phyloP scores from a whole-genome alignment of 2,329 filamentous ascomycete species.

The Stemphylium beticola region DNA sequence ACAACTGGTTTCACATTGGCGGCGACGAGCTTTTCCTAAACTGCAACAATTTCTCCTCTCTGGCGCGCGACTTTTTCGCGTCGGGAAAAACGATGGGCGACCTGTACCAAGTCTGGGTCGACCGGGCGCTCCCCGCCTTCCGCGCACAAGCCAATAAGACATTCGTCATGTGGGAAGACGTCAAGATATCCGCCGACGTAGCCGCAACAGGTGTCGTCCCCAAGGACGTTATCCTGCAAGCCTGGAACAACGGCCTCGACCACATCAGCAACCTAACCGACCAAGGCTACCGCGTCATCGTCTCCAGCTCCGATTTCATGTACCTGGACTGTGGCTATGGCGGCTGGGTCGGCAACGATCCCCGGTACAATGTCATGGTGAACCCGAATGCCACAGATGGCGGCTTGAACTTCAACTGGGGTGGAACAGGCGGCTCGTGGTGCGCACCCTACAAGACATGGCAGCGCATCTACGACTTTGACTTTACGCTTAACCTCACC shows the following conservation, averaged over 20 bases:
- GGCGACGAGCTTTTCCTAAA: constrained; percentile 62
- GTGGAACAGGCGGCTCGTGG: constrained; percentile 62
- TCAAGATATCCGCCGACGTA: constrained; percentile 51
- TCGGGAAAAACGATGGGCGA: constrained; percentile 59
- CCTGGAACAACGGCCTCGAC: constrained; percentile 60
- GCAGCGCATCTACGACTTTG: constrained; percentile 66
- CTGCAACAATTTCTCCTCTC: constrained; percentile 64
- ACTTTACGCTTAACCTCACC: constrained; percentile 60
- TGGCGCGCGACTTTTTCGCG: constrained; percentile 58
- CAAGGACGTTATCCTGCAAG: constrained; percentile 60
- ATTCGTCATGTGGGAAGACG: constrained; percentile 65
- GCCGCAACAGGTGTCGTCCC: constrained; percentile 57
- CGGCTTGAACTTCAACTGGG: constrained; percentile 61
- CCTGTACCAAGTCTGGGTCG: constrained; percentile 62
- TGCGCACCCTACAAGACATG: constrained; percentile 66
- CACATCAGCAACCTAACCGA: constrained; percentile 61
- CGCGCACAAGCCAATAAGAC: constrained; percentile 54
- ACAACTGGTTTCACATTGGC: constrained; percentile 63
- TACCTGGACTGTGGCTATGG: constrained; percentile 65
- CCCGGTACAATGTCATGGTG: constrained; percentile 60
- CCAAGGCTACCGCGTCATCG: constrained; percentile 61
- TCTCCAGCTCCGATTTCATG: constrained; percentile 62
- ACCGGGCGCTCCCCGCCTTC: constrained; percentile 60
- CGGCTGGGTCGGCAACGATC: constrained; percentile 62
- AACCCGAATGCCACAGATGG: constrained; percentile 56